phyloP scores from a whole-genome alignment of 345 rosid genomes.

The Nephelium lappaceum region DNA sequence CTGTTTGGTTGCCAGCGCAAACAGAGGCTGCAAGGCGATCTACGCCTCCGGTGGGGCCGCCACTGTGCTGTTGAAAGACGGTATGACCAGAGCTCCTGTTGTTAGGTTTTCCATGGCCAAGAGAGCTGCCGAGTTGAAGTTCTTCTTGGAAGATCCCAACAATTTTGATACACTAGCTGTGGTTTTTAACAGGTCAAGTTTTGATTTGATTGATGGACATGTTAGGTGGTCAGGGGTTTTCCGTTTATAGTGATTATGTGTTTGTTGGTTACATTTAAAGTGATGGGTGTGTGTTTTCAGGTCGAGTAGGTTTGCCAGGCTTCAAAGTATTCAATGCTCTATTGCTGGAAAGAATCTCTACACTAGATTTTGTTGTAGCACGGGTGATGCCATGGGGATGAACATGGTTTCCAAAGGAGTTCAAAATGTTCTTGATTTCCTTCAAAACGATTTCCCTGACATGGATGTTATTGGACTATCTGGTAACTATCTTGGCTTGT shows the following conservation, averaged over 20 bases:
- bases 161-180: constrained; percentile 70
- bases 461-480: constrained; percentile 86
- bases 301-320: constrained; percentile 77
- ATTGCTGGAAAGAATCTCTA: constrained; percentile 90
- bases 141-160: constrained; percentile 69
- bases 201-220: too few species aligned
- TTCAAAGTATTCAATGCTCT: constrained; percentile 59
- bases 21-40: constrained; percentile 93
- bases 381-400: constrained; percentile 99
- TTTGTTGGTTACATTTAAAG: not conserved
- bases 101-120: constrained; percentile 60
- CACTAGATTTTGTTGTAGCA: constrained; percentile 71
- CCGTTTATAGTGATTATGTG: not conserved
- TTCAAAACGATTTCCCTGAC: constrained; percentile 76
- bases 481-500: constrained; percentile 38
- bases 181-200: constrained; percentile 67
- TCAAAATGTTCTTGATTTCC: constrained; percentile 82
- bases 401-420: constrained; percentile 97
- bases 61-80: constrained; percentile 61
- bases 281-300: constrained; percentile 37
- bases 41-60: constrained; percentile 73
- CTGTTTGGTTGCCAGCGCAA: constrained; percentile 87
- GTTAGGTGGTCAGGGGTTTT: too few species aligned
- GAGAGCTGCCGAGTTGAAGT: constrained; percentile 76
- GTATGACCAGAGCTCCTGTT: constrained; percentile 88